A percentile compares a stretch with the other conserved stretches of the same genome.
Conservation (phyloP, 805 yeast genomes). For the Kazachstania viticola region DNA sequence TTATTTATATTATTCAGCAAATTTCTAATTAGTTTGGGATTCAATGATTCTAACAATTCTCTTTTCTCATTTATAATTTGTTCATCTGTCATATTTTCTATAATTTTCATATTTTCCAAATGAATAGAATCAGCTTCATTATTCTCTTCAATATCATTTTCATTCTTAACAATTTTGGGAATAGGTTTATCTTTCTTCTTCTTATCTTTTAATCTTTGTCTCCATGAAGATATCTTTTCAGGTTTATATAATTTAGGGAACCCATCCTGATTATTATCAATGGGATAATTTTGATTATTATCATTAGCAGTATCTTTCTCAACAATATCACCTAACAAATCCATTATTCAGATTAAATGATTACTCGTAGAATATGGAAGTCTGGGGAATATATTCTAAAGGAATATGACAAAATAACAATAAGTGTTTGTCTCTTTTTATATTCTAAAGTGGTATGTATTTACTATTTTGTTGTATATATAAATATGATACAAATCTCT, state of each 20-base stretch:
- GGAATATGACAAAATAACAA: no score
- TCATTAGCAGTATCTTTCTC: constrained; percentile 38
- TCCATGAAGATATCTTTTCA: constrained; percentile 40
- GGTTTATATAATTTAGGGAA: constrained; percentile 26
- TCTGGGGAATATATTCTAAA: no score
- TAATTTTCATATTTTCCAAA: constrained; percentile 53
- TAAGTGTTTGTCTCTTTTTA: no score
- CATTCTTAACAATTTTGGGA: background rate
- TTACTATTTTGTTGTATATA: no score
- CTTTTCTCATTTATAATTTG: constrained; percentile 54
- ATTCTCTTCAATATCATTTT: background rate
- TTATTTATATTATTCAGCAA: constrained; percentile 46
- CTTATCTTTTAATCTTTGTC: constrained; percentile 30
- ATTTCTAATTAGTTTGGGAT: constrained; percentile 55
- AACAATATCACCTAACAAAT: constrained; percentile 59
- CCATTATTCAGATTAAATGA: no score
- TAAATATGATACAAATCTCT: no score
- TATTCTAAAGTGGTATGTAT: no score
- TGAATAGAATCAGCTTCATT: constrained; percentile 70
- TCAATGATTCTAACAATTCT: constrained; percentile 54
- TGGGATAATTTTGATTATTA: constrained; percentile 2
- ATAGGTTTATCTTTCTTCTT: constrained; percentile 8
- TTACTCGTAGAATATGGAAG: no score
- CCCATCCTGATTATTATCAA: constrained; percentile 8
- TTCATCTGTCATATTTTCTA: constrained; percentile 51